Base-by-base conservation (phyloP, 1,284 basidiomycete genomes). In the Ganoderma lucidum region DNA sequence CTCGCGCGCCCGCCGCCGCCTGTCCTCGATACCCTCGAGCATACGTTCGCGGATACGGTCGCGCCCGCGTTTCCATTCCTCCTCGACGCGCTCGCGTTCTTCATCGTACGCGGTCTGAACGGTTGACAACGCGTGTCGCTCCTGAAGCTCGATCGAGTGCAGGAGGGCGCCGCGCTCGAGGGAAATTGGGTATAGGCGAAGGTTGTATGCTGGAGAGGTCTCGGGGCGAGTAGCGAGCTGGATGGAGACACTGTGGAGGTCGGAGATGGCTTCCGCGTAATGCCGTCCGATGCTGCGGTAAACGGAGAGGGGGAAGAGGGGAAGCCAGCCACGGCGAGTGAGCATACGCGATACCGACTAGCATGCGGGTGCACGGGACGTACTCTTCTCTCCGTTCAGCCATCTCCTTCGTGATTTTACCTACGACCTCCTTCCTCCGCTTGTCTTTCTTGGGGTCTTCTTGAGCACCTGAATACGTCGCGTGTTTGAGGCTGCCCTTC, bases 11-110 rank as follows among this genome's bases (percentile, higher is more conserved):
- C 90, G 82, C 71, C 89, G 83, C 67, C 93, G 81, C 37, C 93
- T 84, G 75, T 95, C 93, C 78, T 94, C 93, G 72, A 94, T 92
- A 23, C 93, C 91, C 75, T 94, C 93, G n/a, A 94, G 79, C 62
- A 95, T 81, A 28, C 93, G 83, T 76, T 93, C 92, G 28, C 90
- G 82, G 19, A 95, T 89, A 37, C 89, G 82, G 39, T 92, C 91
- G 58, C 89, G 82, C 2, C 93, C 93, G 65, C 86, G 85, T 72
- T 84, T 85, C 89, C 90, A 94, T 76, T 94, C 93, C 10, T 93
- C 92, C 74, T 94, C 93, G 3, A 94, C 91, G 55, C 87, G 83
- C 71, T 89, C 87, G 39, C 88, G 84, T 75, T 94, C 93, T 75
- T 94, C 92, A n/a, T 91, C 88, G 71, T 91, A 94, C 8, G 91